Percentiles rank a stretch among this genome's conserved stretches.
These are phyloP conservation scores for Thelephora terrestris DNA, from an alignment of 1,284 basidiomycete species.

Conservation along the genomic window DNA sequence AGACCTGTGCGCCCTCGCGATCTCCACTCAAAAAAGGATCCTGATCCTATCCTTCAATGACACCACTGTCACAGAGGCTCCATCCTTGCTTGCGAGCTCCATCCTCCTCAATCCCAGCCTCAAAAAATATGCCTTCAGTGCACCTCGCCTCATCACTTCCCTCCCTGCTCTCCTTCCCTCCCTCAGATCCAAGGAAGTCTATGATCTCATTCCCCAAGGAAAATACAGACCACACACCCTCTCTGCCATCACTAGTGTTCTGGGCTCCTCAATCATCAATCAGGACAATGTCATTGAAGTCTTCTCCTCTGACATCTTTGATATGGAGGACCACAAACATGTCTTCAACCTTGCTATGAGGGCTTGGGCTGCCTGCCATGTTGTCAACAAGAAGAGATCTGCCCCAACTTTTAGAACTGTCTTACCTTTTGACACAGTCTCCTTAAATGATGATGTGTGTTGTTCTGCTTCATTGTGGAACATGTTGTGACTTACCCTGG, in stretches of 20 bases:
- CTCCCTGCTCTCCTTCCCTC: background rate
- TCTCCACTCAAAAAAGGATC: slow-evolving; percentile 6
- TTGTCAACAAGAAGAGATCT: background rate
- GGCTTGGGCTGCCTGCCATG: background rate
- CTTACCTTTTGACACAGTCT: background rate
- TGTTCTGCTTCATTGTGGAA: slow-evolving; percentile 5
- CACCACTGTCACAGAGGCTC: background rate
- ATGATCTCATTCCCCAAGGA: slow-evolving; percentile 4
- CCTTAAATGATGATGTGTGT: slow-evolving; percentile 5
- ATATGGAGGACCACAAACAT: background rate
- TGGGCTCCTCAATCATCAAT: background rate
- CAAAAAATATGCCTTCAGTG: slow-evolving; percentile 3
- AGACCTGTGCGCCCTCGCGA: slow-evolving; percentile 5
- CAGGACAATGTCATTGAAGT: background rate
- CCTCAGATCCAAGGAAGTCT: slow-evolving; percentile 1
- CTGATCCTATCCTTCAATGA: slow-evolving; percentile 5
- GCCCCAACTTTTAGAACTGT: slow-evolving; percentile 5
- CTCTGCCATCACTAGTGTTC: background rate
- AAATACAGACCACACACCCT: slow-evolving; percentile 2
- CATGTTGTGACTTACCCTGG: slow-evolving; percentile 5
- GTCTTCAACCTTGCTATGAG: slow-evolving; percentile 2
- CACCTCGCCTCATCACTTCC: slow-evolving; percentile 3
- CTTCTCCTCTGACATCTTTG: background rate
- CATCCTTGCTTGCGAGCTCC: slow-evolving; percentile 1
- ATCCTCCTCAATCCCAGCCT: slow-evolving; percentile 2